Conservation (phyloP, 2,329 filamentous ascomycete species). For the Esteya vermicola region DNA sequence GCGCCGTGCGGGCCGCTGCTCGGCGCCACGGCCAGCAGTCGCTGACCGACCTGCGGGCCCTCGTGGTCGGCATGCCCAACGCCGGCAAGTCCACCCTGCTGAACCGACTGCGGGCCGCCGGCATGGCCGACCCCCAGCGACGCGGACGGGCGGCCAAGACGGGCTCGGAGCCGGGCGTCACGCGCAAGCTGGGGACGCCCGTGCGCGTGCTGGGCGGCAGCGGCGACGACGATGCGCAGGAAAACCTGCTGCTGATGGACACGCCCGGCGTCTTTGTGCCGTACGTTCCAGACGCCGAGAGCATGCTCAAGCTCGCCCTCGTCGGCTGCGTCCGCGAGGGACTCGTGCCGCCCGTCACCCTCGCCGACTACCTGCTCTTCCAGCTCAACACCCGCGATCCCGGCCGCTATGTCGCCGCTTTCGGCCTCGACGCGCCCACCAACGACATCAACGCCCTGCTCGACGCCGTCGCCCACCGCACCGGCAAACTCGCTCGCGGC, state of each 20-base stretch:
- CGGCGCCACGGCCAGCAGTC: conserved; percentile 29
- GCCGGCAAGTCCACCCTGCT: conserved; percentile 93
- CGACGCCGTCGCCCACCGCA: conserved; percentile 53
- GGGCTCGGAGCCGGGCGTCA: conserved; percentile 79
- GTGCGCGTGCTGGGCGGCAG: conserved; percentile 55
- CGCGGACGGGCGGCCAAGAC: conserved; percentile 59
- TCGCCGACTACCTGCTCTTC: conserved; percentile 85
- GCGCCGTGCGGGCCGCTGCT: conserved; percentile 35
- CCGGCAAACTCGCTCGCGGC: conserved; percentile 62
- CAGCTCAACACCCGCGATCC: conserved; percentile 60
- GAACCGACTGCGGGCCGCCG: conserved; percentile 63
- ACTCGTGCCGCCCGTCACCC: conserved; percentile 59
- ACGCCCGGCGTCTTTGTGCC: conserved; percentile 93
- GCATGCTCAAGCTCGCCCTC: conserved; percentile 90
- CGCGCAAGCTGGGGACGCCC: conserved; percentile 66
- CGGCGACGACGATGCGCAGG: background rate
- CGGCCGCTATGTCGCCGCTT: conserved; percentile 35
- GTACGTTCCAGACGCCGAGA: conserved; percentile 69
- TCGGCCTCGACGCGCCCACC: conserved; percentile 50
- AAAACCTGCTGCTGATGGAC: conserved; percentile 64
- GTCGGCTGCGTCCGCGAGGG: conserved; percentile 85
- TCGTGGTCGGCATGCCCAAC: conserved; percentile 96
- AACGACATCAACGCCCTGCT: conserved; percentile 72
- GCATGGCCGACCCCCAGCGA: conserved; percentile 32
- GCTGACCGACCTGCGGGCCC: conserved; percentile 67